Evolutionary conservation across 1,284 basidiomycete species (phyloP).

Genomic region (Inonotus obliquus): DNA sequence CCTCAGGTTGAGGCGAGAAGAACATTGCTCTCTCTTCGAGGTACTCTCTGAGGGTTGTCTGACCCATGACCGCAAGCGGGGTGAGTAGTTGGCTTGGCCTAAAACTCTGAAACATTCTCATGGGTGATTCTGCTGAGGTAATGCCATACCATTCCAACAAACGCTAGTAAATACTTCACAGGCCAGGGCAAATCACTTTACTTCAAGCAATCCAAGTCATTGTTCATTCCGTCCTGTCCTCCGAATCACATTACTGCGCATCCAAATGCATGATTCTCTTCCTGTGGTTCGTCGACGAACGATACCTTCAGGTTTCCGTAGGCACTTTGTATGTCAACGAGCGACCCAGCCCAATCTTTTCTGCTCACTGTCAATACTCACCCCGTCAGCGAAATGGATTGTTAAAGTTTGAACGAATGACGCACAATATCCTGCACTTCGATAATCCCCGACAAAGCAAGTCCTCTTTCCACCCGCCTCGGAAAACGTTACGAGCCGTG

Average conservation of each 20-base stretch:
- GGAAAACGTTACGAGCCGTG: conserved; percentile 8
- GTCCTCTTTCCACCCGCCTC: conserved; percentile 1
- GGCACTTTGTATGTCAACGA: neutral
- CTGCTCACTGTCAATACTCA: neutral
- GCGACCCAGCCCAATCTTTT: conserved; percentile 10
- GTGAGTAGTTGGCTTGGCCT: too few relatives aligned
- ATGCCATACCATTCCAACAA: too few relatives aligned
- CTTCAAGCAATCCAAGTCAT: neutral
- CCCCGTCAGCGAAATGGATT: neutral
- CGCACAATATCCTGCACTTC: neutral
- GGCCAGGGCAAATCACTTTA: neutral
- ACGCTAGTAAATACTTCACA: neutral
- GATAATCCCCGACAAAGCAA: conserved; percentile 7
- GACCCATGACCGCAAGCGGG: too few relatives aligned
- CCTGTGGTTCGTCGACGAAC: conserved; percentile 5
- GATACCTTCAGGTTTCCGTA: conserved; percentile 10
- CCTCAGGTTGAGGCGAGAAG: too few relatives aligned
- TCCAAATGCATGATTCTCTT: neutral
- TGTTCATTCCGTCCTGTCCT: too few relatives aligned
- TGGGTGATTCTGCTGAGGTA: too few relatives aligned
- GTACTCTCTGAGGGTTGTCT: too few relatives aligned
- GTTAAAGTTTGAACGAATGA: too few relatives aligned
- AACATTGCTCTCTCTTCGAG: too few relatives aligned
- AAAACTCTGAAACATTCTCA: too few relatives aligned
- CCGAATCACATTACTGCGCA: neutral